These are phyloP conservation scores for Sapria himalayana DNA, from an alignment of 345 rosid genomes.

Conservation along the genomic window DNA sequence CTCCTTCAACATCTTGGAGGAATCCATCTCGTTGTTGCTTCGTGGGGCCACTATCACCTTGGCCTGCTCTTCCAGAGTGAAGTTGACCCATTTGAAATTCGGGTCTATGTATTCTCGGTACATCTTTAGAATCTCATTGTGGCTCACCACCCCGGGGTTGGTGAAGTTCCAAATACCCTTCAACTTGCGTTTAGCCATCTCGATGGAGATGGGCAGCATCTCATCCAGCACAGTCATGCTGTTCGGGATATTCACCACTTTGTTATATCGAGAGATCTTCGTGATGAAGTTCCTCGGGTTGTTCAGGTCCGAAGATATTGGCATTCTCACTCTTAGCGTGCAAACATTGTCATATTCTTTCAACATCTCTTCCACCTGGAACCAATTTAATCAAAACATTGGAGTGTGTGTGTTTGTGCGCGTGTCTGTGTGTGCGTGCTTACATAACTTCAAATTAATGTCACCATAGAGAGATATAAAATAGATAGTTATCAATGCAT, in stretches of 20 bases:
- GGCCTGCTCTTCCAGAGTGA: conserved; percentile 47
- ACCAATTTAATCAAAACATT: conserved; percentile 1
- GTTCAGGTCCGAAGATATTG: conserved; percentile 54
- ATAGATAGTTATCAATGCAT: no score
- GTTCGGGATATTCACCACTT: conserved; percentile 66
- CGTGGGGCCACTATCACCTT: conserved; percentile 54
- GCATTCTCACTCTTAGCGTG: conserved; percentile 54
- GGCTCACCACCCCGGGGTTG: conserved; percentile 60
- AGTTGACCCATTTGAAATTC: conserved; percentile 36
- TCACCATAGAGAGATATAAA: no score
- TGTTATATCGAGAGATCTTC: conserved; percentile 44
- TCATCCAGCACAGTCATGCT: conserved; percentile 65
- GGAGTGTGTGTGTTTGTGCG: no score
- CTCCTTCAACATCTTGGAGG: conserved; percentile 45
- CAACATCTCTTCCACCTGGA: conserved; percentile 53
- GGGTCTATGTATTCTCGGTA: conserved; percentile 50
- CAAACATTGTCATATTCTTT: conserved; percentile 54
- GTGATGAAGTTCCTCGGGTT: conserved; percentile 61
- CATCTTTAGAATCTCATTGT: conserved; percentile 62
- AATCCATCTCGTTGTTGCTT: conserved; percentile 69
- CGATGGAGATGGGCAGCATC: conserved; percentile 51
- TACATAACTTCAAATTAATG: no score
- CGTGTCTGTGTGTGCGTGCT: no score
- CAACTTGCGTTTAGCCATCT: conserved; percentile 59
- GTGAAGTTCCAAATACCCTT: conserved; percentile 71